Base-by-base conservation (phyloP, 1,139 yeast genomes). In the Fermentozyma sake region DNA sequence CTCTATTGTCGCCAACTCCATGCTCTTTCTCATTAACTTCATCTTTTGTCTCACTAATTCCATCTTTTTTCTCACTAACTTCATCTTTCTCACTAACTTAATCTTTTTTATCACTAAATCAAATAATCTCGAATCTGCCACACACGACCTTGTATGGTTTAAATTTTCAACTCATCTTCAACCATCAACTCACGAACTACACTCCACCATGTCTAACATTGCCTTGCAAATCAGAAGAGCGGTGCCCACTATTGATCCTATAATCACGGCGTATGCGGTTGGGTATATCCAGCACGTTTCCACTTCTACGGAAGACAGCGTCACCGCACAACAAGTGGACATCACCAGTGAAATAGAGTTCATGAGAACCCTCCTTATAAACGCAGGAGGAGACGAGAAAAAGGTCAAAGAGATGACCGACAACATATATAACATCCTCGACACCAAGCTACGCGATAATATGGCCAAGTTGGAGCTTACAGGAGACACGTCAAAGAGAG, bases 241-340 rank as follows among this genome's bases (percentile, higher is more conserved):
- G 0, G 93, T 80, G 5, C 93, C 95, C 3, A 68, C 84, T 1
- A 73, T 89, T 28, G 97, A 91, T 45, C 79, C 89, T 2, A 77
- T 87, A n/a, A 95, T 89, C 14, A 78, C 93, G 1, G 94, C 87
- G 39, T 89, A 89, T 48, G 94, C 95, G 3, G 80, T 81, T 24
- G 98, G 97, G 1, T 89, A 87, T 46, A 76, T 85, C 33, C 79
- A 81, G 37, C 91, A 86, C 58, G 66, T 87, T 14, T 75, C 86
- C 14, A 68, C 64, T 29, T 68, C 84, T 14, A 84, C 93, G 0
- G 81, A 78, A 42, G 95, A 86, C 52, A 79, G 89, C 24, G 93
- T 84, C n/a, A 61, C 76, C 22, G 77, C 87, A 18, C 86, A 81
- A 37, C 80, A 76, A 46, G 57, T 85, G 28, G 76, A 82, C 48